A percentile compares a stretch with the other conserved stretches of the same genome.
Conservation (phyloP, 257 asterid genomes). For the Ajuga chamaepitys region DNA sequence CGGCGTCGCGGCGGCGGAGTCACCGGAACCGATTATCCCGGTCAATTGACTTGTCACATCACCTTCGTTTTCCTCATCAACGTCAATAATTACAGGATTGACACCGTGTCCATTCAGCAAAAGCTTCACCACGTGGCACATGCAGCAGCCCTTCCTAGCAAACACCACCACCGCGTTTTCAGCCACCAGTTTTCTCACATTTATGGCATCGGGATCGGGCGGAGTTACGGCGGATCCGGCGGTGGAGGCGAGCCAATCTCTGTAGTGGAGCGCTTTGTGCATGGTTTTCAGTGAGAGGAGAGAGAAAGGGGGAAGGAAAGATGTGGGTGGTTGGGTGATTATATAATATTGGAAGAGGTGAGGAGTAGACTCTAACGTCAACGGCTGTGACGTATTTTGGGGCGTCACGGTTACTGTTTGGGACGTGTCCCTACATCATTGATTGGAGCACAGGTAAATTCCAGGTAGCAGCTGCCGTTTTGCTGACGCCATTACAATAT, state of each 20-base stretch:
- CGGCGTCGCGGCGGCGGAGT: slow-evolving; percentile 3
- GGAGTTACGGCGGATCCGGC: slow-evolving; percentile 11
- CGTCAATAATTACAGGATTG: slow-evolving; percentile 43
- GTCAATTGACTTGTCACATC: slow-evolving; percentile 22
- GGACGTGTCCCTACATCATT: slow-evolving; percentile 18
- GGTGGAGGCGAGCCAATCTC: slow-evolving; percentile 19
- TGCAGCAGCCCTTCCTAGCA: slow-evolving; percentile 65
- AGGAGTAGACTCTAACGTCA: slow-evolving; percentile 26
- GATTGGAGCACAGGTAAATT: not conserved
- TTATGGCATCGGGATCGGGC: not conserved
- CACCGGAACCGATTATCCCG: not conserved
- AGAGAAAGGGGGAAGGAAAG: not conserved
- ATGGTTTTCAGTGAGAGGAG: slow-evolving; percentile 17
- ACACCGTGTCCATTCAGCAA: slow-evolving; percentile 65
- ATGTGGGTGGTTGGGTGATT: slow-evolving; percentile 8
- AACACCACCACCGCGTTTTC: slow-evolving; percentile 70
- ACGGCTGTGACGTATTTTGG: slow-evolving; percentile 23
- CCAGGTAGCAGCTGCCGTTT: slow-evolving; percentile 10
- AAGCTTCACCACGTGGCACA: slow-evolving; percentile 73
- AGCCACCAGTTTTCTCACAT: slow-evolving; percentile 29
- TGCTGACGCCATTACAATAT: not conserved
- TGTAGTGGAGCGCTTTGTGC: slow-evolving; percentile 42
- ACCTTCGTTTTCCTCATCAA: slow-evolving; percentile 44
- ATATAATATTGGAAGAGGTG: not conserved
- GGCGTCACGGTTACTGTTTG: slow-evolving; percentile 27